Base-by-base conservation (phyloP, 495 filamentous ascomycete genomes). In the Penicillium angulare region DNA sequence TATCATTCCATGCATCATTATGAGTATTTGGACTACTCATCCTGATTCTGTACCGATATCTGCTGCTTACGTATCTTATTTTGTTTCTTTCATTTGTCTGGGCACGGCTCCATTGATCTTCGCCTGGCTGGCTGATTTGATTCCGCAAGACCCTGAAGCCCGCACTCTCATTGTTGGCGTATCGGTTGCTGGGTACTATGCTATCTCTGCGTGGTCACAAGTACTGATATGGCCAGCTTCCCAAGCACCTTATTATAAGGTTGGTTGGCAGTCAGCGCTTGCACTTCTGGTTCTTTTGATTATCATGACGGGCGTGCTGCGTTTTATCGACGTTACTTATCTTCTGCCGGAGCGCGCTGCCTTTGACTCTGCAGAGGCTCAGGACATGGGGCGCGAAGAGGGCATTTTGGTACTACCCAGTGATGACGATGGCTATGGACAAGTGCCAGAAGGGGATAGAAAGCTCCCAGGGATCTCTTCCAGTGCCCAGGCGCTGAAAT, bases 61-160 rank as follows among this genome's bases (percentile, higher is more conserved):
- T 2, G 60, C 49, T 13, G 65, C 59, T 9, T 67, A 67, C 12
- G 65, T 60, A 3, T 63, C 62, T 0, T 67, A 67, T 23, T 67
- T 67, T 22, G 63, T 65, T 24, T 50, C 59, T 0, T 61, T 51
- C 16, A 57, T 63, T 9, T 57, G 55, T 36, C 59, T 67, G 1
- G 65, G 65, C 1, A 67, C 65, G 1, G 65, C 65, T 3, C 65
- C 65, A n/a, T 56, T 67, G 10, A 67, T 67, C 43, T 65, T 67
- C 26, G 65, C 65, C 0, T 67, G 65, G 65, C 46, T 67, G 8
- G 45, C 62, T 0, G 65, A 67, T 56, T 48, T 67, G 5, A 65
- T 67, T 10, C 65, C 65, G 1, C 65, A 67, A 24, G 65, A 67
- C 31, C 65, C 65, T 7, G 65, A 67, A 17, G 59, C 55, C 1